Conservation (phyloP, 2,329 filamentous ascomycete genomes). For the Orbilia ellipsospora region DNA sequence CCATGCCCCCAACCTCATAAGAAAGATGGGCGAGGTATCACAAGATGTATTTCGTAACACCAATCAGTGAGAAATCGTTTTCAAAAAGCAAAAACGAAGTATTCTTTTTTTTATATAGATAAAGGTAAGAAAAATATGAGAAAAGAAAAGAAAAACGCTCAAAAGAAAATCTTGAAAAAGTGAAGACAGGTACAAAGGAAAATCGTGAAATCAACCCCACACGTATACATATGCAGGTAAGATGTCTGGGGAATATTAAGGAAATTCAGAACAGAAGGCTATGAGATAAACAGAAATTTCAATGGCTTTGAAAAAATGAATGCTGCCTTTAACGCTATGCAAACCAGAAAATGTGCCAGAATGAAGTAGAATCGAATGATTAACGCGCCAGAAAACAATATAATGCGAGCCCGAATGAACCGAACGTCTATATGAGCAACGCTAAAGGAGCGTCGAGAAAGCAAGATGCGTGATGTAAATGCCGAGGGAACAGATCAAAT, state of each 20-base stretch:
- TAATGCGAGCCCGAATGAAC: constrained; percentile 38
- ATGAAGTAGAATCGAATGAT: background rate
- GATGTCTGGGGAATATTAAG: constrained; percentile 7
- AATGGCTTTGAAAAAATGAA: constrained; percentile 24
- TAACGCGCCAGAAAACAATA: background rate
- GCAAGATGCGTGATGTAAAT: constrained; percentile 14
- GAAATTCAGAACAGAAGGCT: constrained; percentile 13
- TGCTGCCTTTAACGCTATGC: constrained; percentile 48
- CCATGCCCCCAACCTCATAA: no score
- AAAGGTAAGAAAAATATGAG: no score
- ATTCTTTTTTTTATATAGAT: no score
- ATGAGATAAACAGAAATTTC: background rate
- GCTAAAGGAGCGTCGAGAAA: constrained; percentile 40
- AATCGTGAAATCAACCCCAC: background rate
- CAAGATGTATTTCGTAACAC: no score
- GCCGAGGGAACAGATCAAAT: background rate
- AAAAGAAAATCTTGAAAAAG: background rate
- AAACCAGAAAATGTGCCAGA: constrained; percentile 6
- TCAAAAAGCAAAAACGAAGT: no score
- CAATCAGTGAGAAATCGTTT: no score
- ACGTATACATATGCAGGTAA: background rate
- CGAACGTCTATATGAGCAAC: constrained; percentile 26
- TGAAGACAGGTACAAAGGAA: background rate
- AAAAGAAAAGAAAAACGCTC: no score
- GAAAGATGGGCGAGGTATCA: no score